These are phyloP conservation scores for Didymella lethalis DNA, from an alignment of 2,329 filamentous ascomycete species.

Conservation along the genomic window DNA sequence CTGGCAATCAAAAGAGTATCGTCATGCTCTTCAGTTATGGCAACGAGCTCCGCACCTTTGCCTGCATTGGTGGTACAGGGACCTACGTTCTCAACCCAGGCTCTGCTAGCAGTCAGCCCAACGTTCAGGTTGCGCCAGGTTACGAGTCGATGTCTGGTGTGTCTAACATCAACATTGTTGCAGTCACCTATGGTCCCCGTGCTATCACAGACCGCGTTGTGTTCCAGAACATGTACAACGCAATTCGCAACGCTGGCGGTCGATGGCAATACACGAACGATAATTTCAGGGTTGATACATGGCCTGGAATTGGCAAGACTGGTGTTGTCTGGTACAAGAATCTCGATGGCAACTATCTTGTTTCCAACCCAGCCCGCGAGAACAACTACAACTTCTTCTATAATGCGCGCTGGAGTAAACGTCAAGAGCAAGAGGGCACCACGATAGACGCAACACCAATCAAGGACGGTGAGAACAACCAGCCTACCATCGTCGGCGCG, in stretches of 20 bases:
- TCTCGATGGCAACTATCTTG: constrained; percentile 5
- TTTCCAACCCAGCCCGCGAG: constrained; percentile 15
- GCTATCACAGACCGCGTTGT: constrained; percentile 13
- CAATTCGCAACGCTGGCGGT: constrained; percentile 11
- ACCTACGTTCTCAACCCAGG: constrained; percentile 10
- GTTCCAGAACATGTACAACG: constrained; percentile 19
- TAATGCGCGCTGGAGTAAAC: constrained; percentile 11
- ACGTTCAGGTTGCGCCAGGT: constrained; percentile 9
- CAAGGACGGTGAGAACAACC: not conserved
- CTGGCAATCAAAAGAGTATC: constrained; percentile 13
- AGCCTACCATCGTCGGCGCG: not conserved
- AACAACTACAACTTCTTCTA: constrained; percentile 17
- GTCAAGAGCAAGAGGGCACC: not conserved
- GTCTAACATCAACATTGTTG: constrained; percentile 17
- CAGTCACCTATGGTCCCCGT: constrained; percentile 4
- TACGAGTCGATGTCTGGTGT: constrained; percentile 18
- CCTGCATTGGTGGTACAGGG: constrained; percentile 4
- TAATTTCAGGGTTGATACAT: constrained; percentile 7
- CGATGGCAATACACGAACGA: constrained; percentile 19
- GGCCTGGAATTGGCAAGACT: constrained; percentile 3
- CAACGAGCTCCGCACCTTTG: constrained; percentile 15
- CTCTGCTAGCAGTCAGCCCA: constrained; percentile 9
- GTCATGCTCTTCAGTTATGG: constrained; percentile 17
- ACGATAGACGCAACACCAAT: not conserved
- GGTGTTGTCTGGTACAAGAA: constrained; percentile 16